Evolutionary conservation across 768 basidiomycete species (phyloP), one percentile per base, ranked within the genome.

Genomic region (Trametes gibbosa): DNA sequence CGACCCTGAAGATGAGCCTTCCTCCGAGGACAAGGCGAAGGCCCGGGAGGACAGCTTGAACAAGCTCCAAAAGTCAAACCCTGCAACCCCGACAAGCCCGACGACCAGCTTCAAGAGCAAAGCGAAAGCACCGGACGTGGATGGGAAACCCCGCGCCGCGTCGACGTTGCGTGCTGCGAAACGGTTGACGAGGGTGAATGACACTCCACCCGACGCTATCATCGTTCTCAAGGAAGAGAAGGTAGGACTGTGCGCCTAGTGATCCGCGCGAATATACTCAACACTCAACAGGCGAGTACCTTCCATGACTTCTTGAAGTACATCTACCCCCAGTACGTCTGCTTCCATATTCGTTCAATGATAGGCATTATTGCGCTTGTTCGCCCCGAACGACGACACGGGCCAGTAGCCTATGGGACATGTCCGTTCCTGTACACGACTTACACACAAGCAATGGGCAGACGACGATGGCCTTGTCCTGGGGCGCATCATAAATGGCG

Each of bases 291-390:
- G 83, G 92, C 95, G 2, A 81, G 77, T 69, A 91, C 87, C 12
- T 95, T 97, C 71, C 94, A 96, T 58, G 95, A 96, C 72, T 94
- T 96, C 70, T 81, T 97, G 58, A 92, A 90, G 76, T 95, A 87
- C 70, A 84, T 95, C 51, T 96, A 97, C 72, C 95, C 95, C 19
- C 90, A 95, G 93, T 94, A 73, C 16, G 40, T 53, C 14, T 25
- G 17, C 2, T 21, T 21, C 3, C 21, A 35, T 2, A 5, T 5
- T 8, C 53, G 57, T 53, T 14, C 40, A 42, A 37, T 48, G 39
- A 61, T 50, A 35, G 48, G 37, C 48, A n/a, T 5, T 7, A 19
- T 5, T 35, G 42, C 59, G 9, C 65, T 50, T 34, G 50, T 39
- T n/a, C n/a, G n/a, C n/a, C n/a, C n/a, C n/a, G n/a, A n/a, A n/a